Evolutionary conservation across 495 filamentous ascomycete species (phyloP), one percentile per base, ranked within the genome.

Genomic region (Penicillium nucicola): DNA sequence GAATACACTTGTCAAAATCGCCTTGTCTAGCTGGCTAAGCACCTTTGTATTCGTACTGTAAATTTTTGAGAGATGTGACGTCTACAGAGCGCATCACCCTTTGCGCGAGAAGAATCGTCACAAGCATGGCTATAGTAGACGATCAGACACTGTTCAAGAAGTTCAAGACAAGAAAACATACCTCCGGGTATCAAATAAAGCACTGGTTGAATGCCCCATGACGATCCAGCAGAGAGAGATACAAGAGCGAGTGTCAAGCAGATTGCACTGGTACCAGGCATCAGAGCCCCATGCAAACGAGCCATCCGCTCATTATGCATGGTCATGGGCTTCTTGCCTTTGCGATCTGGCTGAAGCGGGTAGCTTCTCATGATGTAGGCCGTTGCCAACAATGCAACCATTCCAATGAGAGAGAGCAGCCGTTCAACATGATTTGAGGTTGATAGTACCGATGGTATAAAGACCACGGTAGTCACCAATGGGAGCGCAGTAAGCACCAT

Each of bases 351-450:
- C n/a, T 59, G 58, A 12, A 64, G 52, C 20, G 73, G 68, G 28
- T 65, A 45, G 25, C 53, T 57, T 35, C 57, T 62, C 61, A 78
- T 76, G 11, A 60, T 69, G 50, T 74, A 88, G 0, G 80, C 78
- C 1, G 85, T 88, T 6, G 71, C 67, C 9, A 76, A 50, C 32
- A 90, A 69, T 4, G 84, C 88, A 14, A 80, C 66, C 1, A 88
- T 71, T 31, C 75, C 63, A 12, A 89, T 66, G 1, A 88, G 46
- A 31, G 80, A 66, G 38, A 84, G 64, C 17, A 79, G 51, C 11
- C 64, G 57, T 58, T 68, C 50, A 34, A 28, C 31, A 30, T 56
- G 20, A 15, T 47, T 50, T 7, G 40, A 45, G 10, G 61, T 53
- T 6, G 62, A 58, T 22, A 82, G 52, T 9, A 88, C 56, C 17